A percentile compares a stretch with the other conserved stretches of the same genome.
phyloP scores from a whole-genome alignment of 164 flowering plant genomes.

The Liriodendron chinense region DNA sequence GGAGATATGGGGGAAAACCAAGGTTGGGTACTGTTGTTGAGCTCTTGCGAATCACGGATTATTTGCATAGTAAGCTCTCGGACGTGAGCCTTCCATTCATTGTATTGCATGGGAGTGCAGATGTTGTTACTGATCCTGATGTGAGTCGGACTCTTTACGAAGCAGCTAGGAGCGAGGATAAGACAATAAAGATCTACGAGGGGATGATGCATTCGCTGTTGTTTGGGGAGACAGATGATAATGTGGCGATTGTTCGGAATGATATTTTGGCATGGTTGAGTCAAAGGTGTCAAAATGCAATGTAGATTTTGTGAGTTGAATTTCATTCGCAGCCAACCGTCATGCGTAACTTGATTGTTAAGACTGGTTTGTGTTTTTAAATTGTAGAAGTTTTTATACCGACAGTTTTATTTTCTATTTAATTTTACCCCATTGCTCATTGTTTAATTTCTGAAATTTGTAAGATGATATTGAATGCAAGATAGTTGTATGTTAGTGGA shows the following conservation, averaged over 20 bases:
- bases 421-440: too few relatives aligned
- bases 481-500: too few relatives aligned
- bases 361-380: too few relatives aligned
- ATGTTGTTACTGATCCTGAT: slow-evolving; percentile 77
- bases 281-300: slow-evolving; percentile 31
- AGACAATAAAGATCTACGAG: slow-evolving; percentile 64
- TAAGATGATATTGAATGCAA: too few relatives aligned
- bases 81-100: slow-evolving; percentile 72
- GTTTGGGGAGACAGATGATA: slow-evolving; percentile 87
- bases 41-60: slow-evolving; percentile 63
- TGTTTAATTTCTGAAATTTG: too few relatives aligned
- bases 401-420: too few relatives aligned
- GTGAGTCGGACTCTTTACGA: slow-evolving; percentile 68
- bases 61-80: slow-evolving; percentile 31
- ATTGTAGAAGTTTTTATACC: too few relatives aligned
- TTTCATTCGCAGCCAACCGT: not conserved
- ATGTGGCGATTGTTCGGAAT: slow-evolving; percentile 49
- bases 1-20: slow-evolving; percentile 69
- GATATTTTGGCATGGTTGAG: slow-evolving; percentile 70
- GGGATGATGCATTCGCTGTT: slow-evolving; percentile 90
- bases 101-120: slow-evolving; percentile 81
- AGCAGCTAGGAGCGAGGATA: slow-evolving; percentile 61
- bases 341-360: too few relatives aligned
- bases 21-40: slow-evolving; percentile 79
- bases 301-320: not conserved